A percentile compares a stretch with the other conserved stretches of the same genome.
These are phyloP conservation scores for Penicillium pulvis DNA, from an alignment of 495 filamentous ascomycete species.

Conservation along the genomic window DNA sequence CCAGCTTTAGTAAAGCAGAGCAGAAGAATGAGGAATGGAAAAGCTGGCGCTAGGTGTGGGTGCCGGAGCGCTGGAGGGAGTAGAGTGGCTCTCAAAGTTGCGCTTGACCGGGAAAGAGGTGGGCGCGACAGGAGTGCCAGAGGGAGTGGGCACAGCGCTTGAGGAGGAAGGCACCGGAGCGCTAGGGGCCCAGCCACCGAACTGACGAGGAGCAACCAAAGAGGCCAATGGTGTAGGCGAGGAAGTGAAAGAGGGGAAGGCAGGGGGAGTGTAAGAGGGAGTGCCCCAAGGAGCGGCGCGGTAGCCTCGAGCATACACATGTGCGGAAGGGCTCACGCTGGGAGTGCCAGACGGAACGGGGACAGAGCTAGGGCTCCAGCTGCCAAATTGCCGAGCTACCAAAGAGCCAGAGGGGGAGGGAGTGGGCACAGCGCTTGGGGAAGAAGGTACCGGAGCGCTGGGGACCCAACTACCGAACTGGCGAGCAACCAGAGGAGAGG, in stretches of 20 bases:
- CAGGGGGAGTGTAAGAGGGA: constrained; percentile 3
- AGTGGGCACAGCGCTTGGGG: not conserved
- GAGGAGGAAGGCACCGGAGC: too few relatives aligned
- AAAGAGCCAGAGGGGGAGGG: constrained; percentile 8
- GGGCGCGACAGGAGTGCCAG: constrained; percentile 6
- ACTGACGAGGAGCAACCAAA: constrained; percentile 5
- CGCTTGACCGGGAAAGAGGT: constrained; percentile 14
- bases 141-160: not conserved
- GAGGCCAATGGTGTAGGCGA: not conserved
- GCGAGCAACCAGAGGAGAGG: constrained; percentile 16
- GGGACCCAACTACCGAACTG: not conserved
- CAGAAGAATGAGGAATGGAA: not conserved
- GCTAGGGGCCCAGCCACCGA: not conserved
- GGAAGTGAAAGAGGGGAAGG: constrained; percentile 1
- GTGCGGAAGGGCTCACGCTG: not conserved
- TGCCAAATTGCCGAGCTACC: constrained; percentile 14
- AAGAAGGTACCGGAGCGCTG: not conserved
- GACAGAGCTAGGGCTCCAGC: constrained; percentile 10
- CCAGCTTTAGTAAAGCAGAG: constrained; percentile 1
- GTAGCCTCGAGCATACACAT: constrained; percentile 10
- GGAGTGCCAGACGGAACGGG: constrained; percentile 12
- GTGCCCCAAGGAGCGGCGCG: constrained; percentile 3
- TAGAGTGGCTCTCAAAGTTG: not conserved
- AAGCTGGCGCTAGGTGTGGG: constrained; percentile 1
- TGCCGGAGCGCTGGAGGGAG: not conserved